Percentiles rank a stretch among this genome's conserved stretches.
These are phyloP conservation scores for Pseudonectria buxi DNA, from an alignment of 2,329 filamentous ascomycete species.

Conservation along the genomic window DNA sequence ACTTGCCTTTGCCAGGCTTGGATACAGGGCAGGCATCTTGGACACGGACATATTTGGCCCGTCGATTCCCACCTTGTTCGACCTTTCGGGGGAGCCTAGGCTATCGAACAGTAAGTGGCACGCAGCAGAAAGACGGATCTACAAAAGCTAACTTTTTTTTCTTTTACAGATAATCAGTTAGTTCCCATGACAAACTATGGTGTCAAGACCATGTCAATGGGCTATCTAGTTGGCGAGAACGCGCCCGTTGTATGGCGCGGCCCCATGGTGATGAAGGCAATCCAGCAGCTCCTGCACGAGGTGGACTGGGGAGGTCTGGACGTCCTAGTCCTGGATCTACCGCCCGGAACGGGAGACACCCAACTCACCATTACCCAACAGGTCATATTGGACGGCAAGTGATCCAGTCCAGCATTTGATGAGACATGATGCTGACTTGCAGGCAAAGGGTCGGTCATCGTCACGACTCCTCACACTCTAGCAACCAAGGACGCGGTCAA, in stretches of 20 bases:
- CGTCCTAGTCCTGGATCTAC: conserved; percentile 81
- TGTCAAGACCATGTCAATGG: conserved; percentile 98
- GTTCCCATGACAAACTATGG: conserved; percentile 90
- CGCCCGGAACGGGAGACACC: conserved; percentile 90
- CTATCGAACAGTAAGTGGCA: conserved; percentile 65
- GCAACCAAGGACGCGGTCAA: conserved; percentile 87
- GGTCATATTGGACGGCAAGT: conserved; percentile 71
- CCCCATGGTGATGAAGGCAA: conserved; percentile 94
- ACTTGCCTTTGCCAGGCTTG: conserved; percentile 74
- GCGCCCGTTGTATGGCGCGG: conserved; percentile 92
- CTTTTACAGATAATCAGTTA: conserved; percentile 65
- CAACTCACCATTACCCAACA: conserved; percentile 97
- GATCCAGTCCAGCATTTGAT: neutral
- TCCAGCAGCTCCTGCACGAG: conserved; percentile 91
- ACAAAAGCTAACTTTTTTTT: conserved; percentile 8
- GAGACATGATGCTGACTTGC: conserved; percentile 1
- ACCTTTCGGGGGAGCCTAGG: conserved; percentile 71
- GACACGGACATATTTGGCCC: conserved; percentile 97
- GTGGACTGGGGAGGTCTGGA: conserved; percentile 91
- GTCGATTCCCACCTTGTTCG: conserved; percentile 83
- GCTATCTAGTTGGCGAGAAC: conserved; percentile 74
- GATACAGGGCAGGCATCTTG: conserved; percentile 77
- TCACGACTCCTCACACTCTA: conserved; percentile 90
- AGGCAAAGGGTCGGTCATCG: conserved; percentile 63
- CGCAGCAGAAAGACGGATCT: neutral